Evolutionary conservation across 2,329 filamentous ascomycete species (phyloP).

Genomic region (Aspergillus aculeatus): DNA sequence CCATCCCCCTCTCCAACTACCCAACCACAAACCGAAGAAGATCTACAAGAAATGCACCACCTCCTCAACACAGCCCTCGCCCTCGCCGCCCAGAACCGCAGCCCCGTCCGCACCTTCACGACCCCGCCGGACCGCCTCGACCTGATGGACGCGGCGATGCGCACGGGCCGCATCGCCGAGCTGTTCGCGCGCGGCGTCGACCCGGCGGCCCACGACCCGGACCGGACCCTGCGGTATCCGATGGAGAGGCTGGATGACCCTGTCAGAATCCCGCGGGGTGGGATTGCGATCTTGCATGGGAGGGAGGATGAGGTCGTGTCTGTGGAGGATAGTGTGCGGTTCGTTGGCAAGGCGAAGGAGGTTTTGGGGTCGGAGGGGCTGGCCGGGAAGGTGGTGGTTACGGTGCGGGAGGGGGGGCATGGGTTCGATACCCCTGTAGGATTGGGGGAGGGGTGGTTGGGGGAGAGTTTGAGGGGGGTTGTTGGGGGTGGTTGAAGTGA

Average conservation of each 20-base stretch:
- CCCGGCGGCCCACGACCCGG: too few species aligned
- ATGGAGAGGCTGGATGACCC: constrained; percentile 29
- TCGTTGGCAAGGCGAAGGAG: constrained; percentile 25
- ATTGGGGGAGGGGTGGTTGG: constrained; percentile 31
- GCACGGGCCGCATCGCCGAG: constrained; percentile 16
- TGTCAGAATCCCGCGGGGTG: constrained; percentile 29
- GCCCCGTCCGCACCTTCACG: neutral
- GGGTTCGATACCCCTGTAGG: constrained; percentile 33
- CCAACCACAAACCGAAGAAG: too few species aligned
- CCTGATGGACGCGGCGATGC: constrained; percentile 20
- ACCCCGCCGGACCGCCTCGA: constrained; percentile 10
- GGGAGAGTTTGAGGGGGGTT: constrained; percentile 24
- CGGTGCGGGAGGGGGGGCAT: constrained; percentile 34
- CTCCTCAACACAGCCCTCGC: too few species aligned
- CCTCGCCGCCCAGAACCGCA: too few species aligned
- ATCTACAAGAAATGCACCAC: too few species aligned
- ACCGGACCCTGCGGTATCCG: constrained; percentile 25
- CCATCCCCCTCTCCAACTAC: too few species aligned
- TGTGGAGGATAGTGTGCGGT: constrained; percentile 26
- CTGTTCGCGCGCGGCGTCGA: constrained; percentile 23
- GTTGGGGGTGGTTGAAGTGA: constrained; percentile 30
- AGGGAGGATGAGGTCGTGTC: constrained; percentile 34
- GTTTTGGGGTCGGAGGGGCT: constrained; percentile 25
- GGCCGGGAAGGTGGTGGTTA: constrained; percentile 25
- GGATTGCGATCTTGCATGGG: constrained; percentile 37